Evolutionary conservation across 768 basidiomycete species (phyloP), one percentile per base, ranked within the genome.

Genomic region (Leccinellum rugosiceps): DNA sequence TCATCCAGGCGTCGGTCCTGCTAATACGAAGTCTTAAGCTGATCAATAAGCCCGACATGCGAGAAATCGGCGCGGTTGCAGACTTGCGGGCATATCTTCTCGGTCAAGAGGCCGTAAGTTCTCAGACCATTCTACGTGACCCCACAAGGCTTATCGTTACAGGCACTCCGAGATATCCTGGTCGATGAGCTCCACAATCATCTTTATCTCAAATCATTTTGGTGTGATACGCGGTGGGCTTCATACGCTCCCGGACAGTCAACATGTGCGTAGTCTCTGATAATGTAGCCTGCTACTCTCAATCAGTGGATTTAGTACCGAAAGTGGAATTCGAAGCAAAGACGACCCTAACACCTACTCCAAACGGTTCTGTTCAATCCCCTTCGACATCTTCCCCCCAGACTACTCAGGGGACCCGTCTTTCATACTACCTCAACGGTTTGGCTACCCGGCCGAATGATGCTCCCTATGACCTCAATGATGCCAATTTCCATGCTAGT

Each of bases 161-260:
- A 98, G 96, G 88, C 91, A 11, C 74, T 99, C 45, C 82, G 90
- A 47, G 97, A 98, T 62, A 97, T 98, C 55, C 76, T 99, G 56
- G 79, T 95, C 7, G 97, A 99, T 63, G 97, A 99, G 67, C 80
- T 99, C 13, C 95, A 98, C 68, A 92, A 86, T 63, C 97, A 99
- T 73, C 75, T 99, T n/a, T 99, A 97, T 73, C 83, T 99, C 58
- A 97, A 96, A 67, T 92, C 90, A 1, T 96, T 94, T 71, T 97
- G 94, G 86, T 94, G 92, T 68, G 96, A 98, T 63, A 83, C 86
- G 6, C 85, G 96, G 30, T 99, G 97, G 97, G 78, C 84, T 17
- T 74, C 90, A 1, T 98, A 97, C 69, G 75, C 80, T 11, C 85
- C 88, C 0, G 88, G 88, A 53, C 97, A 98, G 69, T 81, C 84